Percentiles rank a stretch among this genome's conserved stretches.
Conservation (phyloP, 1,139 yeast species). For the Hyphopichia buzzinii region DNA sequence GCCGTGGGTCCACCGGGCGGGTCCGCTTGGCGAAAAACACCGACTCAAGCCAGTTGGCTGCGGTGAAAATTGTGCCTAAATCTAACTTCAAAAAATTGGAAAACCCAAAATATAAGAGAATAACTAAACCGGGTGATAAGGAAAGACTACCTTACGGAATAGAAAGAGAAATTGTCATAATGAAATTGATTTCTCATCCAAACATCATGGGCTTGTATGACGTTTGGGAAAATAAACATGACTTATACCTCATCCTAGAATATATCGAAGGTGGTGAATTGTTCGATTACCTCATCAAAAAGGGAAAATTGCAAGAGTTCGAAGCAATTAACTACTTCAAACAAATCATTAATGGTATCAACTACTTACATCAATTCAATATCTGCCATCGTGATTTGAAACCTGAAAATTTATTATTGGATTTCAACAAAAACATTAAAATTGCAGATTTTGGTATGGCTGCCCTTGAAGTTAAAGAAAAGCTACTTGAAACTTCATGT, state of each 20-base stretch:
- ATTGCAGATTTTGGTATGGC: conserved; percentile 99
- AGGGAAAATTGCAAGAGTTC: conserved; percentile 82
- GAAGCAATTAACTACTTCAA: conserved; percentile 90
- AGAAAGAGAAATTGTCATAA: conserved; percentile 92
- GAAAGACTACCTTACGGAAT: conserved; percentile 85
- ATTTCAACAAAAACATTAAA: conserved; percentile 83
- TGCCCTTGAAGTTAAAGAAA: conserved; percentile 86
- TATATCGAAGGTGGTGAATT: conserved; percentile 98
- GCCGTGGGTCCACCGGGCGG: conserved; percentile 93
- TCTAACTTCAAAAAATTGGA: conserved; percentile 58
- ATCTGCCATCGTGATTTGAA: conserved; percentile 94
- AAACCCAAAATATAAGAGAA: conserved; percentile 45
- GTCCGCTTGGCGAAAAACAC: conserved; percentile 89
- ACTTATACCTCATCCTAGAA: conserved; percentile 84
- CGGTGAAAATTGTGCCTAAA: conserved; percentile 95
- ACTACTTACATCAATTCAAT: conserved; percentile 90
- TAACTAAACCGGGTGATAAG: conserved; percentile 39
- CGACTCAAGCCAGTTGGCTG: conserved; percentile 85
- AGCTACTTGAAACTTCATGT: conserved; percentile 88
- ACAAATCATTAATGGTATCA: conserved; percentile 89
- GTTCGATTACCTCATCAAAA: conserved; percentile 84
- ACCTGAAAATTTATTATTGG: conserved; percentile 89
- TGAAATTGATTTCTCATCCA: conserved; percentile 87
- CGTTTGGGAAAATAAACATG: conserved; percentile 98
- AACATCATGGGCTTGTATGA: conserved; percentile 95